These are phyloP conservation scores for Pyricularia grisea DNA, from an alignment of 2,329 filamentous ascomycete genomes.

Conservation along the genomic window DNA sequence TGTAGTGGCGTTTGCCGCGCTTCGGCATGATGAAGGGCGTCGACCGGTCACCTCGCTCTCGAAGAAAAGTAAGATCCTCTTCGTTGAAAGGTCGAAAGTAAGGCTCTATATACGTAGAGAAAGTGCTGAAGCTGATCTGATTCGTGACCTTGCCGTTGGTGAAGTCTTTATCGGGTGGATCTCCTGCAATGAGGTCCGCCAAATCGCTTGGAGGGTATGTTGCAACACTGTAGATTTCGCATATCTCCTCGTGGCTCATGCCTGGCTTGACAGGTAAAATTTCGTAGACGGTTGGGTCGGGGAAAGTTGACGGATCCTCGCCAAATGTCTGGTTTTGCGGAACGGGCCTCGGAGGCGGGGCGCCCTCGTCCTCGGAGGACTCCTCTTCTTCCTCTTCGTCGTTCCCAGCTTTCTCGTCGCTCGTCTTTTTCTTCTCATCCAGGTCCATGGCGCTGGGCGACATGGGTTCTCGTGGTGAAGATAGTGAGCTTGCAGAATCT, in stretches of 20 bases:
- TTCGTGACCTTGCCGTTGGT: conserved; percentile 88
- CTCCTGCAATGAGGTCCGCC: conserved; percentile 75
- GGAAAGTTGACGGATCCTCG: conserved; percentile 82
- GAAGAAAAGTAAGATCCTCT: conserved; percentile 86
- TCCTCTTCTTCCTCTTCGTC: conserved; percentile 31
- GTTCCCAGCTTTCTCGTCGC: conserved; percentile 23
- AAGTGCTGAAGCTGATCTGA: conserved; percentile 89
- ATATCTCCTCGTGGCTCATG: conserved; percentile 80
- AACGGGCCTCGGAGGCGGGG: conserved; percentile 51
- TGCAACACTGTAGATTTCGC: conserved; percentile 79
- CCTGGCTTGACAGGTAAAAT: conserved; percentile 65
- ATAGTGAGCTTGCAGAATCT: conserved; percentile 2
- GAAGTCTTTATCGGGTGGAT: conserved; percentile 89
- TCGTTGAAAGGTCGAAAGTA: conserved; percentile 85
- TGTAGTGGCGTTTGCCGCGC: conserved; percentile 76
- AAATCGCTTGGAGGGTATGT: conserved; percentile 75
- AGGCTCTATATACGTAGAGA: conserved; percentile 84
- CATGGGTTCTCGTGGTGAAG: not conserved
- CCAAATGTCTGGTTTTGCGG: conserved; percentile 85
- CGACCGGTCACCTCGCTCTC: conserved; percentile 78
- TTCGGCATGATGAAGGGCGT: conserved; percentile 80
- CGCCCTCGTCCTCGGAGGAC: conserved; percentile 48
- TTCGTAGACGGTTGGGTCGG: conserved; percentile 89
- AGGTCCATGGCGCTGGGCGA: conserved; percentile 30
- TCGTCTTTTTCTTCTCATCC: conserved; percentile 19